These are phyloP conservation scores for Russula lepida DNA, from an alignment of 768 basidiomycete genomes.

Conservation along the genomic window DNA sequence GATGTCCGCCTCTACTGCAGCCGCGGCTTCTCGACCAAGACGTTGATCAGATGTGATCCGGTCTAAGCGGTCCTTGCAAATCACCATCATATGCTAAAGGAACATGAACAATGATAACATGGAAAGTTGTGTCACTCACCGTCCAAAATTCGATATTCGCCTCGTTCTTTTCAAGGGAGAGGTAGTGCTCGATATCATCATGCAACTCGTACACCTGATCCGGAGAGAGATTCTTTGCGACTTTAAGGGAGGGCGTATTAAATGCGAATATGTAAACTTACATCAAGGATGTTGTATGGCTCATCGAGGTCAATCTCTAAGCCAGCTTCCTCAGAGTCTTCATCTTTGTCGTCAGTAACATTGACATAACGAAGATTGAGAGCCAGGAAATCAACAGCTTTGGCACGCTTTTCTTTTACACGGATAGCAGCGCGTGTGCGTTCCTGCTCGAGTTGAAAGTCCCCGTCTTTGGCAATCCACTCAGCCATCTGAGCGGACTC, in stretches of 20 bases:
- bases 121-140: slow-evolving; percentile 35
- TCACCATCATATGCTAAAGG: slow-evolving; percentile 88
- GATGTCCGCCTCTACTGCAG: slow-evolving; percentile 81
- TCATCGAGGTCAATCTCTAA: slow-evolving; percentile 98
- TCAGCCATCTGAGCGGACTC: slow-evolving; percentile 98
- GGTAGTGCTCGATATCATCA: slow-evolving; percentile 88
- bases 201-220: slow-evolving; percentile 90
- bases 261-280: slow-evolving; percentile 33
- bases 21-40: slow-evolving; percentile 62
- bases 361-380: slow-evolving; percentile 92
- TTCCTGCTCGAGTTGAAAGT: slow-evolving; percentile 95
- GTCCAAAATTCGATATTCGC: slow-evolving; percentile 97
- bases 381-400: slow-evolving; percentile 96
- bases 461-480: slow-evolving; percentile 95
- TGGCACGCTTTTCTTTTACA: slow-evolving; percentile 92
- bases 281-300: slow-evolving; percentile 95
- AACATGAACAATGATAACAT: background rate
- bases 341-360: slow-evolving; percentile 57
- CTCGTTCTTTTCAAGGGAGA: slow-evolving; percentile 76
- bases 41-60: slow-evolving; percentile 52
- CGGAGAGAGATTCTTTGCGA: slow-evolving; percentile 64
- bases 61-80: slow-evolving; percentile 87
- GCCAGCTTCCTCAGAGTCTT: slow-evolving; percentile 70
- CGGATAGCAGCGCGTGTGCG: slow-evolving; percentile 84
- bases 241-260: background rate